Evolutionary conservation across 768 basidiomycete species (phyloP), one percentile per base, ranked within the genome.

Genomic region (Russula brevipes): DNA sequence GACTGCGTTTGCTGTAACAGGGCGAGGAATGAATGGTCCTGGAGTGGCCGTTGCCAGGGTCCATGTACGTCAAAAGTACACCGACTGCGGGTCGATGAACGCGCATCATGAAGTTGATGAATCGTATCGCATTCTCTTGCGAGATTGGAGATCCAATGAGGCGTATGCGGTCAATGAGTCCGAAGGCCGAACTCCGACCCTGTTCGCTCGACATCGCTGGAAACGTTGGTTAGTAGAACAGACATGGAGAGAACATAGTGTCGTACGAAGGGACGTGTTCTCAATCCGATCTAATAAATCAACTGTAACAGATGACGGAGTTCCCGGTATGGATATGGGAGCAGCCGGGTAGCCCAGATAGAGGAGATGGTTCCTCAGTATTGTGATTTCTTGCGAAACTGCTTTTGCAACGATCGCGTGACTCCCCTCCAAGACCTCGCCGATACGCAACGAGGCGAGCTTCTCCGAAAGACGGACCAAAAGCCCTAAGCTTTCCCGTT

Each of bases 151-250:
- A 69, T 14, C 76, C 76, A 2, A 78, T 68, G 1, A 88, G 72
- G 42, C 87, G 82, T 38, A 86, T 61, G 81, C 81, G 84, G 66
- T 88, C 86, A n/a, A 89, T 75, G 0, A 89, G 74, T 55, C 84
- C 82, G 49, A 76, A 82, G 0, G 85, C 85, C 35, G 75, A 67
- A 1, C 69, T 65, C 53, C 72, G 74, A 47, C 80, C 72, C 31
- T 72, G 73, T 3, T 57, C 57, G 45, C 72, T 72, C 3, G 75
- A 72, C 17, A 71, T 69, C 38, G 80, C 84, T 86, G 33, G 12
- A 19, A 11, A 5, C 30, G 11, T 33, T 36, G 16, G 8, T 63
- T 8, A 69, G 51, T 19, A 58, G 59, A 42, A 30, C 3, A 3
- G n/a, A 44, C 41, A 14, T 7, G 2, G 31, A 44, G 36, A 51